phyloP scores from a whole-genome alignment of 257 asterid genomes.

The Solanum chiquidenum region DNA sequence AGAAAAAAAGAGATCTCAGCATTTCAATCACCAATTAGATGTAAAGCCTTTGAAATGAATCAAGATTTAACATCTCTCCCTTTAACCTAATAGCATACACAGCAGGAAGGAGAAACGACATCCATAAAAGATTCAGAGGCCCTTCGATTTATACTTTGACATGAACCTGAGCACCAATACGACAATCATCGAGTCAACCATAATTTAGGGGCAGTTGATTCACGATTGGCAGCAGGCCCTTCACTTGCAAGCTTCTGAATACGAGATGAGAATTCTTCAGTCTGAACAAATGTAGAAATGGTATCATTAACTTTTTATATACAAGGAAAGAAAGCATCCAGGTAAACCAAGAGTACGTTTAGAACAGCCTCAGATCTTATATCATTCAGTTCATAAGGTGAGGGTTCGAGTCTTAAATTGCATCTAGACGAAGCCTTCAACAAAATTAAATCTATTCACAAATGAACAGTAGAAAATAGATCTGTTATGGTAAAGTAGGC shows the following conservation, averaged over 20 bases:
- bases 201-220: conserved; percentile 36
- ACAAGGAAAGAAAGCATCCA: neutral
- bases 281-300: conserved; percentile 25
- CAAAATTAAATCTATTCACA: neutral
- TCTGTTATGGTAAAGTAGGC: neutral
- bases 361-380: neutral
- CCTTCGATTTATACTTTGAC: neutral
- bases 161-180: neutral
- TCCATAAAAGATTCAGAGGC: neutral
- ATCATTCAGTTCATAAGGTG: neutral
- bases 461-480: neutral
- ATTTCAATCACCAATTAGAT: neutral
- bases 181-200: conserved; percentile 40
- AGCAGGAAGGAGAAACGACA: neutral
- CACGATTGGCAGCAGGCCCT: conserved; percentile 49
- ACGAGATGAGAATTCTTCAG: conserved; percentile 71
- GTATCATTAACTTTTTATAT: neutral
- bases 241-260: conserved; percentile 79
- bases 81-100: neutral
- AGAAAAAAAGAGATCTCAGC: neutral
- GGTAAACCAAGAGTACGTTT: neutral
- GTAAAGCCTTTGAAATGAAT: neutral
- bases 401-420: neutral
- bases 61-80: neutral
- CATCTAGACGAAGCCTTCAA: neutral